Percentiles rank a stretch among this genome's conserved stretches.
phyloP scores from a whole-genome alignment of 192 early-diverging fungal genomes.

The Jimgerdemannia lactiflua region DNA sequence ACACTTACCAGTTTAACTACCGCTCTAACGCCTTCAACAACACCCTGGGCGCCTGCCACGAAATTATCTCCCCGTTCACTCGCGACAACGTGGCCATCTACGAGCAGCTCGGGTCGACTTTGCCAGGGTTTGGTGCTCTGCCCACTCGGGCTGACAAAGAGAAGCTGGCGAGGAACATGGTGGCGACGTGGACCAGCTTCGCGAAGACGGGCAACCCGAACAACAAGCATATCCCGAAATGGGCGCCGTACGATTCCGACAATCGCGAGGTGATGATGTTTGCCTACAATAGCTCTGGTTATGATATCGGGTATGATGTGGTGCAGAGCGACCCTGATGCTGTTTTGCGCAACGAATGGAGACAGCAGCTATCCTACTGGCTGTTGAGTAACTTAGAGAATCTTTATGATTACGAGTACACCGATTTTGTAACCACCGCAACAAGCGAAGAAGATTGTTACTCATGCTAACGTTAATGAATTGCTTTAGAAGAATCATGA shows the following conservation, averaged over 20 bases:
- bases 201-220: constrained; percentile 40
- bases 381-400: no score
- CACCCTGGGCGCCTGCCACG: constrained; percentile 18
- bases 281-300: constrained; percentile 5
- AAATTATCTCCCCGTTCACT: constrained; percentile 15
- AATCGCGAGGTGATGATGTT: constrained; percentile 15
- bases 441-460: no score
- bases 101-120: not conserved
- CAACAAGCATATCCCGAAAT: constrained; percentile 19
- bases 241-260: constrained; percentile 10
- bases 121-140: not conserved
- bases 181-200: constrained; percentile 26
- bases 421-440: no score
- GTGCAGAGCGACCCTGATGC: not conserved
- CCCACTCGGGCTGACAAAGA: constrained; percentile 25
- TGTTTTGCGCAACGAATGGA: not conserved
- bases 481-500: no score
- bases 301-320: not conserved
- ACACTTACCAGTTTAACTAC: constrained; percentile 21
- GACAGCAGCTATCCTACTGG: not conserved
- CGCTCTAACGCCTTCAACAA: constrained; percentile 23
- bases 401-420: no score
- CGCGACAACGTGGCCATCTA: constrained; percentile 11
- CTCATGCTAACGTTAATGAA: no score
- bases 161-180: constrained; percentile 30